Conservation (phyloP, 129 eudicot species). For the Tagetes patula region DNA sequence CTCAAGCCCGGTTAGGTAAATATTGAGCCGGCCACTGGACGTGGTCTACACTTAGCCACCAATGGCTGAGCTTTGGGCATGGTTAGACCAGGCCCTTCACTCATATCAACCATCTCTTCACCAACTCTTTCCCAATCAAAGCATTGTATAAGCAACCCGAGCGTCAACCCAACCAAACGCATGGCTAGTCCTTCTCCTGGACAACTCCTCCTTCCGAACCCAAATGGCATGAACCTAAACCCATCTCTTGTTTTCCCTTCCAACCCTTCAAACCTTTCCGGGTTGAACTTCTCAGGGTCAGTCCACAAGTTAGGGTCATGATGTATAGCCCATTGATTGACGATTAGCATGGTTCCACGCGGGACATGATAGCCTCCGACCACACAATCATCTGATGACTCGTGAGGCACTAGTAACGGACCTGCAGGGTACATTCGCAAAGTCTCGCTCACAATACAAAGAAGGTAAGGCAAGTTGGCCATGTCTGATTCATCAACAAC, state of each 20-base stretch:
- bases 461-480: slow-evolving; percentile 38
- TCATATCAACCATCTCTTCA: slow-evolving; percentile 48
- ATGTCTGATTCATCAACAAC: slow-evolving; percentile 42
- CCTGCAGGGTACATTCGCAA: slow-evolving; percentile 40
- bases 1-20: slow-evolving; percentile 2
- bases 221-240: slow-evolving; percentile 57
- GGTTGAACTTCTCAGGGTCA: slow-evolving; percentile 44
- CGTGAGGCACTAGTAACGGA: slow-evolving; percentile 40
- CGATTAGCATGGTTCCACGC: slow-evolving; percentile 49
- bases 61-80: slow-evolving; percentile 38
- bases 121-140: slow-evolving; percentile 32
- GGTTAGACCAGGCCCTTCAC: slow-evolving; percentile 35
- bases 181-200: slow-evolving; percentile 18
- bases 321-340: slow-evolving; percentile 48
- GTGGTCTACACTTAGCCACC: slow-evolving; percentile 36
- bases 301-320: slow-evolving; percentile 45
- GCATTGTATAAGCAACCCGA: slow-evolving; percentile 27
- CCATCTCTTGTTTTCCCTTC: slow-evolving; percentile 29
- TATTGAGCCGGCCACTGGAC: slow-evolving; percentile 8
- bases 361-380: slow-evolving; percentile 53
- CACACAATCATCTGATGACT: slow-evolving; percentile 37
- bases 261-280: slow-evolving; percentile 44
- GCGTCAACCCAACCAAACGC: slow-evolving; percentile 29
- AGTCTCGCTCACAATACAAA: slow-evolving; percentile 39
- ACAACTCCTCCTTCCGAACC: slow-evolving; percentile 22